Percentiles rank a stretch among this genome's conserved stretches.
Conservation (phyloP, 2,329 filamentous ascomycete genomes). For the Fonsecaea pedrosoi region DNA sequence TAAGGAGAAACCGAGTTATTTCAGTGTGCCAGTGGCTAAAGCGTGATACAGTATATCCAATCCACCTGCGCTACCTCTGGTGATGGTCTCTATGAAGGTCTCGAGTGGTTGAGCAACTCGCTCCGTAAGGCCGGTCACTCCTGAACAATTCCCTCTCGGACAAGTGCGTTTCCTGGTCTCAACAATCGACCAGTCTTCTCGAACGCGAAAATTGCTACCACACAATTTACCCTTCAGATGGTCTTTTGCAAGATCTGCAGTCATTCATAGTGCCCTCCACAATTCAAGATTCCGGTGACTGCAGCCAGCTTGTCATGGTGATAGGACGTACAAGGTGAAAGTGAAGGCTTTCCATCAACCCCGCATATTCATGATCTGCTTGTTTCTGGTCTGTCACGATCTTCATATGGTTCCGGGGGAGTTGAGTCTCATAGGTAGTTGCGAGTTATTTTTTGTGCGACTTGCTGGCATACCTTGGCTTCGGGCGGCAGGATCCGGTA, state of each 20-base stretch:
- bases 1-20: slow-evolving; percentile 59
- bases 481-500: slow-evolving; percentile 37
- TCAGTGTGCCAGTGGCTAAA: slow-evolving; percentile 39
- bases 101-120: slow-evolving; percentile 87
- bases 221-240: slow-evolving; percentile 9
- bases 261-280: slow-evolving; percentile 17
- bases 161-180: slow-evolving; percentile 10
- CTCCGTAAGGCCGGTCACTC: slow-evolving; percentile 72
- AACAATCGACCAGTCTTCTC: slow-evolving; percentile 27
- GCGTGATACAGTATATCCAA: slow-evolving; percentile 82
- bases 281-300: slow-evolving; percentile 21
- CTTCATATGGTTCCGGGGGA: slow-evolving; percentile 30
- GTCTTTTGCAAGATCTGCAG: slow-evolving; percentile 33
- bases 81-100: slow-evolving; percentile 99
- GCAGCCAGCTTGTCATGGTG: slow-evolving; percentile 36
- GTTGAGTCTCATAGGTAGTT: slow-evolving; percentile 33
- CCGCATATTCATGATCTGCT: slow-evolving; percentile 36
- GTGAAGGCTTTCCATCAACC: slow-evolving; percentile 25
- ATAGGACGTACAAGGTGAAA: slow-evolving; percentile 23
- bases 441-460: slow-evolving; percentile 30
- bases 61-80: slow-evolving; percentile 98
- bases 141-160: slow-evolving; percentile 42
- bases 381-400: slow-evolving; percentile 34
- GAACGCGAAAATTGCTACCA: slow-evolving; percentile 8
- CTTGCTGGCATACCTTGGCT: slow-evolving; percentile 39